Base-by-base conservation (phyloP, 2,329 filamentous ascomycete genomes). In the Lecanicillium sp. region DNA sequence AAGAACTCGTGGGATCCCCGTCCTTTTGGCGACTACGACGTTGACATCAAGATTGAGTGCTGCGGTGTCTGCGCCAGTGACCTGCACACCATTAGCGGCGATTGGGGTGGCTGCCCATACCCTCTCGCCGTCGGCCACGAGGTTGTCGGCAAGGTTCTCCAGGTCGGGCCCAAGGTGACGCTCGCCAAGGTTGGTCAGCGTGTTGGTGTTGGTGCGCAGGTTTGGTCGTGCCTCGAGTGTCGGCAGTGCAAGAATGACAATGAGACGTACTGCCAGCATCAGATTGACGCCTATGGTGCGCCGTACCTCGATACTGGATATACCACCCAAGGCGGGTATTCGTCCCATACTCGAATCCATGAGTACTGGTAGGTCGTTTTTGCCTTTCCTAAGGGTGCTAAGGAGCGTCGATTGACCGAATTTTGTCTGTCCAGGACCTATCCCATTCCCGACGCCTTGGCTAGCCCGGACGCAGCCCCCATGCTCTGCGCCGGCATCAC, bases 401-500 rank as follows among this genome's bases (percentile, higher is more conserved):
- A 9, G 15, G 7, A 12, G 14, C 5, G n/a, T 25, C 27, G 16
- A 13, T 34, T 16, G 11, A n/a, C 17, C 9, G 33, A 14, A 22
- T n/a, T n/a, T n/a, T n/a, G n/a, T 29, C 12, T 28, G 5, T 8
- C 20, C 45, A 73, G 70, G 71, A 71, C 75, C 33, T 78, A 75
- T 54, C 82, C 83, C 53, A 89, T 94, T 46, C 87, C 86, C 27
- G 84, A 88, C 22, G 75, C 69, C 37, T 71, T 94, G 33, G 51
- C 67, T 9, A 74, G 70, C 48, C 59, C 64, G 40, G 62, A 80
- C 36, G 84, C 80, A 1, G 86, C 85, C 2, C 84, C 83, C 9
- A 87, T 89, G 83, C 72, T 92, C 49, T 94, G 87, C 60, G 87
- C 85, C 29, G 87, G 87, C 46, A 70, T 94, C 48, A 94, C 87